Conservation (phyloP, 306 rosid genomes). For the Luffa acutangula region DNA sequence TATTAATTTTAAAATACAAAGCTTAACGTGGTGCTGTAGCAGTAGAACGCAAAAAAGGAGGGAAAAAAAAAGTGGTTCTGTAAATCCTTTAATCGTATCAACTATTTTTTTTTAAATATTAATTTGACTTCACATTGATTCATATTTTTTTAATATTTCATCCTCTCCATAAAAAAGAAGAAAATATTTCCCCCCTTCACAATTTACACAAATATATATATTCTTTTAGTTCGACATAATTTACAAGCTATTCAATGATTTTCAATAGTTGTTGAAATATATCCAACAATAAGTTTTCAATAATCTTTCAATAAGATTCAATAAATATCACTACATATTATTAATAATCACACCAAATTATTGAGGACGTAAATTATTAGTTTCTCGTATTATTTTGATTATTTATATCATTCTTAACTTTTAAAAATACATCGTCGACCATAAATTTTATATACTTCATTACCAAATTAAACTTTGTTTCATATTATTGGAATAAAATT, state of each 20-base stretch:
- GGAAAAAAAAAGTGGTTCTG: neutral
- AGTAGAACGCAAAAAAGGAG: neutral
- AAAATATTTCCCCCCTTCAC: neutral
- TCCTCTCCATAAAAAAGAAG: neutral
- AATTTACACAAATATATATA: neutral
- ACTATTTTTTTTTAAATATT: neutral
- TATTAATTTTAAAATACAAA: neutral
- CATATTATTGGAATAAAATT: neutral
- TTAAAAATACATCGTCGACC: neutral
- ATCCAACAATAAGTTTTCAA: neutral
- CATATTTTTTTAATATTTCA: neutral
- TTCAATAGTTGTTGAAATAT: neutral
- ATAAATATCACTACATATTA: neutral
- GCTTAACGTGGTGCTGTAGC: neutral
- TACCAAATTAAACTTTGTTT: neutral
- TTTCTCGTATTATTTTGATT: neutral
- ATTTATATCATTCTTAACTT: neutral
- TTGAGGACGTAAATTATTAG: neutral
- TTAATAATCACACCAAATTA: neutral
- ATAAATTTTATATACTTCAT: neutral
- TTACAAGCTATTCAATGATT: neutral
- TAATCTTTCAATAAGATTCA: neutral
- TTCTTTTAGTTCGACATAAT: neutral
- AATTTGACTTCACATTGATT: neutral
- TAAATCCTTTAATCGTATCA: neutral